Evolutionary conservation across 1,139 yeast species (phyloP).

Genomic region (Yamadazyma sp.): DNA sequence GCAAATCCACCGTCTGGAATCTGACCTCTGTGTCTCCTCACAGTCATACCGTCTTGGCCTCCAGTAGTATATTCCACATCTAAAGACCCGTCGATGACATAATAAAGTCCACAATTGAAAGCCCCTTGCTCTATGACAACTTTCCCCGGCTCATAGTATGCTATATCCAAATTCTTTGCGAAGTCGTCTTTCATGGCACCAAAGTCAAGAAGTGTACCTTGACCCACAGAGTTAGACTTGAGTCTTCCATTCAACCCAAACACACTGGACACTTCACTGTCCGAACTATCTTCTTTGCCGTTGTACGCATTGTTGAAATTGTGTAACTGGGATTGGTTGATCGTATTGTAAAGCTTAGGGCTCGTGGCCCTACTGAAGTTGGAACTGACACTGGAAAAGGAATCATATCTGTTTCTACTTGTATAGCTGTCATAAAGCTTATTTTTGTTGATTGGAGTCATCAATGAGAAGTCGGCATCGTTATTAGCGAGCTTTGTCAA

Average conservation of each 20-base stretch:
- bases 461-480: conserved; percentile 10
- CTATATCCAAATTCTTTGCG: conserved; percentile 59
- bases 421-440: conserved; percentile 23
- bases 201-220: conserved; percentile 13
- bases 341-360: conserved; percentile 30
- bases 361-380: conserved; percentile 18
- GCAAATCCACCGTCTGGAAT: conserved; percentile 81
- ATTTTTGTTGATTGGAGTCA: conserved; percentile 14
- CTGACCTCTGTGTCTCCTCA: conserved; percentile 43
- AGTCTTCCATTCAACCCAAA: conserved; percentile 8
- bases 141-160: conserved; percentile 54
- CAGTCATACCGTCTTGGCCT: conserved; percentile 16
- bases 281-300: conserved; percentile 6
- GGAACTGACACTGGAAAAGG: conserved; percentile 20
- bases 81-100: conserved; percentile 73
- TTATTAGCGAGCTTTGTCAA: conserved; percentile 25
- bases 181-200: conserved; percentile 56
- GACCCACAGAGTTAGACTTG: conserved; percentile 8
- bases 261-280: conserved; percentile 5
- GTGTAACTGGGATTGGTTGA: conserved; percentile 22
- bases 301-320: conserved; percentile 1
- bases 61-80: conserved; percentile 44
- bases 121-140: conserved; percentile 64
- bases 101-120: conserved; percentile 71
- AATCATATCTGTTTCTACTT: conserved; percentile 20